phyloP scores from a whole-genome alignment of 108 stramenopile genomes.

The Cyclostephanos tholiformis region DNA sequence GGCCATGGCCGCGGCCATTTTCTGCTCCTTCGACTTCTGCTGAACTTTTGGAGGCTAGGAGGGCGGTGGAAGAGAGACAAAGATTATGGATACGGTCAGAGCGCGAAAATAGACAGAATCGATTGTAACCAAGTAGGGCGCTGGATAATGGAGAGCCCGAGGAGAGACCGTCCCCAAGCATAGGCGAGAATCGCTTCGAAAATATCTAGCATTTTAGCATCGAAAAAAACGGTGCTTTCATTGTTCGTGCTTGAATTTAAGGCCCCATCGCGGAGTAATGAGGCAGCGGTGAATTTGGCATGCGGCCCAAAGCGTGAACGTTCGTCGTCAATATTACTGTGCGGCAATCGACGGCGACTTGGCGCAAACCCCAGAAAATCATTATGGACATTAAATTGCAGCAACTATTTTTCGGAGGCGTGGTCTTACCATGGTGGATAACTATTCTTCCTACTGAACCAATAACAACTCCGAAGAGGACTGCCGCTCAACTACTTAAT shows the following conservation, averaged over 20 bases:
- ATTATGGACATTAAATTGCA: not conserved
- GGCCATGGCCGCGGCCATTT: slow-evolving; percentile 99
- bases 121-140: too few species aligned
- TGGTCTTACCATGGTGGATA: slow-evolving; percentile 44
- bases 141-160: too few species aligned
- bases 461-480: not conserved
- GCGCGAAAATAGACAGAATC: not conserved
- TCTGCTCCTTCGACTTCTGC: slow-evolving; percentile 99
- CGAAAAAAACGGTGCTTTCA: too few species aligned
- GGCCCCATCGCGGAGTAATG: too few species aligned
- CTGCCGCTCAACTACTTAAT: too few species aligned
- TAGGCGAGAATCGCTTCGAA: too few species aligned
- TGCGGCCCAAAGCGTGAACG: too few species aligned
- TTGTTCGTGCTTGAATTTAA: too few species aligned
- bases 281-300: too few species aligned
- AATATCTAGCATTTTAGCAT: too few species aligned
- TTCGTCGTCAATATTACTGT: not conserved
- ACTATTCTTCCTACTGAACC: slow-evolving; percentile 8
- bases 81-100: not conserved
- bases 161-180: too few species aligned
- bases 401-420: too few species aligned
- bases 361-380: not conserved
- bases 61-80: not conserved
- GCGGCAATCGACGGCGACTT: not conserved
- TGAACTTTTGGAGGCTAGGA: slow-evolving; percentile 94